Evolutionary conservation across 2,329 filamentous ascomycete genomes (phyloP), one percentile per base, ranked within the genome.

Genomic region (Cercospora sp.): DNA sequence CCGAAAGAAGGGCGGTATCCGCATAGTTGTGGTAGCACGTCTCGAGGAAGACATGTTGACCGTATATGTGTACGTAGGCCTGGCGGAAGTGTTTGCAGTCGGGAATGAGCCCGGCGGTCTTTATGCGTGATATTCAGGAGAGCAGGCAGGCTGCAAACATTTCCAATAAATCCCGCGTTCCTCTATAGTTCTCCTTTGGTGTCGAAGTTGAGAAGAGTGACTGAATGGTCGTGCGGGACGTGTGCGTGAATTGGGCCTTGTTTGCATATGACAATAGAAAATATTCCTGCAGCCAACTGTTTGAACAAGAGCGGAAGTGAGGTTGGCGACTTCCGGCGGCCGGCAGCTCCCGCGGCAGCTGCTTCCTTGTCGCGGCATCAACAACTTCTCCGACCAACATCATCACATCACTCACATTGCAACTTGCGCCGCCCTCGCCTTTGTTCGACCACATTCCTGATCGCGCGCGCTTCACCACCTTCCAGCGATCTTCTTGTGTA

Each of bases 1-100:
- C 75, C 88, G 88, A 81, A 90, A 89, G 83, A 90, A 89, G 72
- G 87, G 86, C 71, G 88, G 88, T 83, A 89, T 87, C 57, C 86
- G 85, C 75, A 88, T 79, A 68, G 5, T 33, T 80, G 63, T 59
- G 5, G 36, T 85, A 64, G 28, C 82, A 70, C 81, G 80, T 48
- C 74, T 73, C 26, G 73, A 71, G 3, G 75, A 74, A 36, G 75
- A 72, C 68, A 75, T 73, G 13, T 13, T 68, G 40, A n/a, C 5
- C 31, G 12, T 13, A 16, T 63, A 4, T 33, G 28, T 18, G 28
- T 40, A 28, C 3, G n/a, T 16, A 9, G 63, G 33, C 28, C 20
- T 23, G 16, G 7, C 20, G n/a, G 30, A 30, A 18, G 51, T 58
- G 6, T 28, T 58, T 13, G 16, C 12, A 40, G n/a, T 42, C 20